Percentiles rank a stretch among this genome's conserved stretches.
phyloP scores from a whole-genome alignment of 805 yeast genomes.

The Debaryomyces tyrocola region DNA sequence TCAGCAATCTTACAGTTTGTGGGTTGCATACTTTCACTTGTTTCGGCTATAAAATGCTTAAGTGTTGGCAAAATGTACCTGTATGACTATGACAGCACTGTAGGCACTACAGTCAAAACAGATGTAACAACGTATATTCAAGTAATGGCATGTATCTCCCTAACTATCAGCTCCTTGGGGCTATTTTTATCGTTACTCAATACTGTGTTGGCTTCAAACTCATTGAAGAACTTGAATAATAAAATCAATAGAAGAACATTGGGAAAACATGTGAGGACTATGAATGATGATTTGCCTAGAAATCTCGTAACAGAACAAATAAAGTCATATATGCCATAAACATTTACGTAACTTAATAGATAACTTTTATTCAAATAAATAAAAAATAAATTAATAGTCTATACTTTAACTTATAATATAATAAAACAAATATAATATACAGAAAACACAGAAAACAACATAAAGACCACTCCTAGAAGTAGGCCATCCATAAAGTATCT shows the following conservation, averaged over 20 bases:
- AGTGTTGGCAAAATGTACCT: slow-evolving; percentile 23
- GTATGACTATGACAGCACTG: slow-evolving; percentile 19
- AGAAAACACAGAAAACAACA: not conserved
- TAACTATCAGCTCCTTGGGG: slow-evolving; percentile 15
- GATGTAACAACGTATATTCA: slow-evolving; percentile 32
- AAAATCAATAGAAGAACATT: slow-evolving; percentile 14
- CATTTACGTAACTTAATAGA: not conserved
- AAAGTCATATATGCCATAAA: slow-evolving; percentile 5
- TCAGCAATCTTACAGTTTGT: slow-evolving; percentile 18
- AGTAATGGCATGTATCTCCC: slow-evolving; percentile 15
- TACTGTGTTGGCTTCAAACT: slow-evolving; percentile 10
- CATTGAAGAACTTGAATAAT: slow-evolving; percentile 21
- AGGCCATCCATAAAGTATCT: slow-evolving; percentile 95
- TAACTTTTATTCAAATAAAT: not conserved
- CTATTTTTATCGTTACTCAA: slow-evolving; percentile 10
- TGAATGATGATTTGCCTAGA: slow-evolving; percentile 6
- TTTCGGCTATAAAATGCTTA: slow-evolving; percentile 19
- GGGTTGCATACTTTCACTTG: slow-evolving; percentile 17
- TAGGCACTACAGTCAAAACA: slow-evolving; percentile 12
- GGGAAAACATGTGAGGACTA: not conserved
- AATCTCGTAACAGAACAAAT: slow-evolving; percentile 1
- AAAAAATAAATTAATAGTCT: not conserved
- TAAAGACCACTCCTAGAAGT: slow-evolving; percentile 46
- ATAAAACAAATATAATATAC: slow-evolving; percentile 2
- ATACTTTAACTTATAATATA: not conserved